These are phyloP conservation scores for Perilla frutescens DNA, from an alignment of 257 asterid genomes.

Conservation along the genomic window DNA sequence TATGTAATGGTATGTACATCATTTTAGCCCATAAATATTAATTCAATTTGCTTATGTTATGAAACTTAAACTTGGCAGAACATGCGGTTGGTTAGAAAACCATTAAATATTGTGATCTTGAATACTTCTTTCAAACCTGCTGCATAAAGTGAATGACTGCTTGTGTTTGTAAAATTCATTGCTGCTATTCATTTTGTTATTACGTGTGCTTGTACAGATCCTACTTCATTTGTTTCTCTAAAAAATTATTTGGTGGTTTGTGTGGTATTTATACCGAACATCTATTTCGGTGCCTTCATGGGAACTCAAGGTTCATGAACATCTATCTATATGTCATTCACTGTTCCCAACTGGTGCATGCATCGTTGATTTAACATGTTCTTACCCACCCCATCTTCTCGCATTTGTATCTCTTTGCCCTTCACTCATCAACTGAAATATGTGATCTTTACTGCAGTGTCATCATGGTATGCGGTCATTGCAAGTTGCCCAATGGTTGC, in stretches of 20 bases:
- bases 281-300: no score
- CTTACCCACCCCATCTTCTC: background rate
- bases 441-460: slow-evolving; percentile 63
- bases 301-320: no score
- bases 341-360: background rate
- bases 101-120: background rate
- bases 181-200: slow-evolving; percentile 15
- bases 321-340: no score
- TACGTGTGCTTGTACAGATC: background rate
- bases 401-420: background rate
- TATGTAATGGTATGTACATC: slow-evolving; percentile 73
- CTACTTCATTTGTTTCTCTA: background rate
- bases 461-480: slow-evolving; percentile 93
- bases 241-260: background rate
- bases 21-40: slow-evolving; percentile 1
- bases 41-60: slow-evolving; percentile 13
- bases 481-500: slow-evolving; percentile 98
- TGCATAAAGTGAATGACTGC: background rate
- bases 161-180: background rate
- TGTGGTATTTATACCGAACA: no score
- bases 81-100: background rate
- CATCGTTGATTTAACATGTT: slow-evolving; percentile 4
- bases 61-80: slow-evolving; percentile 17
- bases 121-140: background rate
- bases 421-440: slow-evolving; percentile 15